Base-by-base conservation (phyloP, 345 rosid species). In the Sapria himalayana region DNA sequence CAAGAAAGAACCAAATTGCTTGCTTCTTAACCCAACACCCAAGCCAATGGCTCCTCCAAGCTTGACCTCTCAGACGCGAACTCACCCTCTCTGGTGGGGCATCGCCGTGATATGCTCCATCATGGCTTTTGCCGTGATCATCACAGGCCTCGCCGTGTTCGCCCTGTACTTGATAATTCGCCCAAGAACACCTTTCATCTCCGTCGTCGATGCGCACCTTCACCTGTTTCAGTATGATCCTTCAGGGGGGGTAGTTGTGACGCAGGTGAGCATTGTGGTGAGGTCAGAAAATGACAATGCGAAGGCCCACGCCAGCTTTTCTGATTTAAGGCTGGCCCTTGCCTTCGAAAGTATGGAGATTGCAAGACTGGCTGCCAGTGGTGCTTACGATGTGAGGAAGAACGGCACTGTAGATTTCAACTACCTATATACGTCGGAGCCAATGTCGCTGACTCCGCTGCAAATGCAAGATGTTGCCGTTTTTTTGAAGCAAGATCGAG, bases 61-160 rank as follows among this genome's bases (percentile, higher is more conserved):
- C n/a, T n/a, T n/a, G n/a, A n/a, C n/a, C n/a, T n/a, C n/a, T n/a
- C n/a, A n/a, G n/a, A n/a, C n/a, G n/a, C 43, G 42, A 37, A 91
- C 99, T 37, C 47, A 66, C 49, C 65, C 62, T 16, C 29, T 84
- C 32, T 56, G 78, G 40, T 91, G 99, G 99, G 51, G 60, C 45
- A 78, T 56, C 1, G 96, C 93, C 24, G 43, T 75, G 29, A 37
- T 91, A 32, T 91, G 96, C 69, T 56, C 81, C 9, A 2, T 91
- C 58, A 22, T 91, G 3, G 33, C 73, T 22, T 2, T 75, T 11
- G 85, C 52, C 2, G 84, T 80, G 1, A 84, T 84, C 45, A 4
- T 73, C 19, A 63, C 59, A 3, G 92, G 99, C 29, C 61, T 91
- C 24, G 62, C 48, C 2, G 47, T 76, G 29, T 71, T 80, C 56